Percentiles rank a stretch among this genome's conserved stretches.
Conservation (phyloP, 2,329 filamentous ascomycete species). For the Aspergillus flavus region DNA sequence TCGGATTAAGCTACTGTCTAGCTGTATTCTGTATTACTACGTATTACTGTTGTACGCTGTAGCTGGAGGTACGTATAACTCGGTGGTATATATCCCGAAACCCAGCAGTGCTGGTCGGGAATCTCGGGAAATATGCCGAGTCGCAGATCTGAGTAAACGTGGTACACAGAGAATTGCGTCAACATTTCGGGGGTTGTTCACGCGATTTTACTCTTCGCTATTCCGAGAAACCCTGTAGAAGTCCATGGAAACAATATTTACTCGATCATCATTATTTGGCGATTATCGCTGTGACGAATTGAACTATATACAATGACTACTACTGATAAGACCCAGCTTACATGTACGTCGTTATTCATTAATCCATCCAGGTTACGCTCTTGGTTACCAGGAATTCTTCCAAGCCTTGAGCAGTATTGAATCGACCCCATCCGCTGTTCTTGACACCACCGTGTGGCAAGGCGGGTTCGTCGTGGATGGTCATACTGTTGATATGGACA, state of each 20-base stretch:
- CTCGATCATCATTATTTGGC: not conserved
- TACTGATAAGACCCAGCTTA: not conserved
- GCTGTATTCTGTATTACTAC: not conserved
- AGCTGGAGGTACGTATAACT: not conserved
- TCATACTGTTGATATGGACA: slow-evolving; percentile 68
- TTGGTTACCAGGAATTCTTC: slow-evolving; percentile 66
- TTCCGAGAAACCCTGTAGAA: not conserved
- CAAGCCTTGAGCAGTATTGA: slow-evolving; percentile 56
- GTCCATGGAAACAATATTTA: not conserved
- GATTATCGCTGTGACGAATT: too few species aligned
- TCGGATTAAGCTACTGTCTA: not conserved
- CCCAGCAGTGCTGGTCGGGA: not conserved
- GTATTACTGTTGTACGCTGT: not conserved
- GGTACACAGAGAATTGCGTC: not conserved
- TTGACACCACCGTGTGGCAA: slow-evolving; percentile 67
- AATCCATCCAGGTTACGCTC: slow-evolving; percentile 61
- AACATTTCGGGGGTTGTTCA: not conserved
- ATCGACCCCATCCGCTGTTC: slow-evolving; percentile 62
- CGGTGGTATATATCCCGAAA: slow-evolving; percentile 6
- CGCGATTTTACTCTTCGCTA: not conserved
- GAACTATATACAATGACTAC: slow-evolving; percentile 6
- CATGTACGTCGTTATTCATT: not conserved
- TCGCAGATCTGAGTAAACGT: not conserved
- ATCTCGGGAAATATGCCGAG: not conserved
- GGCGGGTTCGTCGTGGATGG: slow-evolving; percentile 62